Percentiles rank a stretch among this genome's conserved stretches.
Evolutionary conservation across 75 land plant genomes (phyloP).

Genomic region (Gnetum montanum): DNA sequence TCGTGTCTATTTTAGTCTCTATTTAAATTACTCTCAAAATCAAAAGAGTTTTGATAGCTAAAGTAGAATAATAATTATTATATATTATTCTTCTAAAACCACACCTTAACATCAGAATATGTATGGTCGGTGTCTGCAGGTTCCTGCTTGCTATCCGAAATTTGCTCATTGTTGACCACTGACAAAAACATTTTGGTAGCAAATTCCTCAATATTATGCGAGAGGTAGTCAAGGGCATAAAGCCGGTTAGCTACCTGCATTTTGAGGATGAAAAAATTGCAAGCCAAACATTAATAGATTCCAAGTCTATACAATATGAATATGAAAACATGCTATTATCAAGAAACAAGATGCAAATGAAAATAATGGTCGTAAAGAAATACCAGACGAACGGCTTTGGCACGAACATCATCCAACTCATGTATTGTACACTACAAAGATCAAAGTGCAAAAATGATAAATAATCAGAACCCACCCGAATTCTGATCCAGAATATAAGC

Average conservation of each 20-base stretch:
- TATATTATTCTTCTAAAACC: too few relatives aligned
- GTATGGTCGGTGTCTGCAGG: slow-evolving; percentile 4
- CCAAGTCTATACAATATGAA: too few relatives aligned
- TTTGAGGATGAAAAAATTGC: too few relatives aligned
- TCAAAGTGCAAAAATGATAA: not conserved
- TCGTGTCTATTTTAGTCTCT: too few relatives aligned
- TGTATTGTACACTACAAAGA: slow-evolving; percentile 59
- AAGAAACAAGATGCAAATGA: too few relatives aligned
- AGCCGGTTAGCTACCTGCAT: slow-evolving; percentile 95
- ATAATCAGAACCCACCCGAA: too few relatives aligned
- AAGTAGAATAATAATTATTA: too few relatives aligned
- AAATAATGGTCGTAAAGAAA: not conserved
- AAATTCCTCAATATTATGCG: slow-evolving; percentile 76
- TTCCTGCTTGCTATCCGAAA: slow-evolving; percentile 13
- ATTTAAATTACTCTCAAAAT: too few relatives aligned
- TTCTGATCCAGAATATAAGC: too few relatives aligned
- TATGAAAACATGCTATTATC: too few relatives aligned
- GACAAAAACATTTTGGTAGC: slow-evolving; percentile 71
- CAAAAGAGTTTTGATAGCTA: too few relatives aligned
- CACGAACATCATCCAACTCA: slow-evolving; percentile 71
- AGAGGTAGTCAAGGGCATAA: slow-evolving; percentile 54
- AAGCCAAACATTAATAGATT: not conserved
- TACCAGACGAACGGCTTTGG: slow-evolving; percentile 95
- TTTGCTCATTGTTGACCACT: slow-evolving; percentile 38
- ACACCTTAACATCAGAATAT: too few relatives aligned